Conservation (phyloP, 2,329 filamentous ascomycete genomes). For the Venturia effusa region DNA sequence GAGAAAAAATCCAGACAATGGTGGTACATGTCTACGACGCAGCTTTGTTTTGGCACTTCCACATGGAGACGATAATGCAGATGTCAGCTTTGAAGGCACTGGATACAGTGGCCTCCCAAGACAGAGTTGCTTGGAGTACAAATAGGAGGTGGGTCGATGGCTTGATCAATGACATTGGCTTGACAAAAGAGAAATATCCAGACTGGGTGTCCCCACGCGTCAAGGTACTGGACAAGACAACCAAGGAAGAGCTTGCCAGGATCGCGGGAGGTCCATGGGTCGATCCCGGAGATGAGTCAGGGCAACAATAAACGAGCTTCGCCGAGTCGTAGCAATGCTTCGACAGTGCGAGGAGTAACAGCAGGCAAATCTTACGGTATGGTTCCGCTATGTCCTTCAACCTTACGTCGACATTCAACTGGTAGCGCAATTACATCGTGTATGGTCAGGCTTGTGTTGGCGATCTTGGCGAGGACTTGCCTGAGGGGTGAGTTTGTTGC, state of each 20-base stretch:
- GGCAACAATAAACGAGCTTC: neutral
- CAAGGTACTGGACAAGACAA: neutral
- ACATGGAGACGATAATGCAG: neutral
- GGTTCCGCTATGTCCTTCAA: too few species aligned
- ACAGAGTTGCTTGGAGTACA: neutral
- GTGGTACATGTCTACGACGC: neutral
- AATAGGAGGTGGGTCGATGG: neutral
- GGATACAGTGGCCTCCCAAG: neutral
- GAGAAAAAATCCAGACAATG: neutral
- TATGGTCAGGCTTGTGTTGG: too few species aligned
- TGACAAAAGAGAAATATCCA: neutral
- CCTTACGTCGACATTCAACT: too few species aligned
- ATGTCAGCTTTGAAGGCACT: neutral
- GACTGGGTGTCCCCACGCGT: neutral
- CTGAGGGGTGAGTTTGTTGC: too few species aligned
- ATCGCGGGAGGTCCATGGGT: neutral
- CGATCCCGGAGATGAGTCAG: neutral
- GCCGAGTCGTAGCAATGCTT: neutral
- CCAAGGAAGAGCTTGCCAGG: neutral
- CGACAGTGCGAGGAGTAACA: neutral
- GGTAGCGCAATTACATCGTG: too few species aligned
- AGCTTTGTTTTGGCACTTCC: slow-evolving; percentile 2
- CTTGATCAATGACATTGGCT: neutral
- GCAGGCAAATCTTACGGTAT: too few species aligned
- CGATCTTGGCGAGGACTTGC: too few species aligned